Conservation (phyloP, 139 green algal genomes). For the Helicosporidium sp. region DNA sequence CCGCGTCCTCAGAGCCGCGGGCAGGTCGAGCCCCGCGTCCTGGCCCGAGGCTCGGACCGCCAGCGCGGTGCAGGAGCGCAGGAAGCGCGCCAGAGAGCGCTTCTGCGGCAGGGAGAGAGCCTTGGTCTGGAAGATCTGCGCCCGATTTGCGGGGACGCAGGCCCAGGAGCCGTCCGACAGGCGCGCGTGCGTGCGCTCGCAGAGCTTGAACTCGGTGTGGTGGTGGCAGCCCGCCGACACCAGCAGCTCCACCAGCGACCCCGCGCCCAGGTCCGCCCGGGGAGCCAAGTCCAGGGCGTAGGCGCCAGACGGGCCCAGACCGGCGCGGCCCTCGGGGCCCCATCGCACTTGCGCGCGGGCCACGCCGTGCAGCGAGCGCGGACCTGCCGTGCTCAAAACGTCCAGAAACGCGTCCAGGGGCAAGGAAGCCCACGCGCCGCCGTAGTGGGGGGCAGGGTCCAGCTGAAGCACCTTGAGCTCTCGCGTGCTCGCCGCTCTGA, state of each 20-base stretch:
- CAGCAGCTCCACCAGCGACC: constrained; percentile 49
- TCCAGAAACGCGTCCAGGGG: constrained; percentile 8
- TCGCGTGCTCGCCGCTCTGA: constrained; percentile 36
- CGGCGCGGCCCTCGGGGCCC: background rate
- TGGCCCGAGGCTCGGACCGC: too few relatives aligned
- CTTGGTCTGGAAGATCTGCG: background rate
- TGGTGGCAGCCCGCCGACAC: constrained; percentile 45
- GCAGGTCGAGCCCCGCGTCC: background rate
- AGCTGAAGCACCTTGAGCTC: constrained; percentile 65
- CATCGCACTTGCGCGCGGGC: background rate
- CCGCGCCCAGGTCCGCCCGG: constrained; percentile 49
- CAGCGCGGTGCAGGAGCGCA: background rate
- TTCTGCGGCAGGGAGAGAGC: background rate
- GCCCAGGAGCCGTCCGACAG: background rate
- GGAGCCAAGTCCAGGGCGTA: constrained; percentile 43
- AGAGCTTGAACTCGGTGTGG: constrained; percentile 74
- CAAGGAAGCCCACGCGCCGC: constrained; percentile 39
- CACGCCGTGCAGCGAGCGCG: constrained; percentile 4
- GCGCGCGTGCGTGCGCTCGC: constrained; percentile 30
- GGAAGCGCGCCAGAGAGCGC: background rate
- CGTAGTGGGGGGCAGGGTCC: constrained; percentile 50
- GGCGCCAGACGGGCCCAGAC: background rate
- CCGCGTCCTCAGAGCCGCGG: too few relatives aligned
- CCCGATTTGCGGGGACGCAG: background rate
- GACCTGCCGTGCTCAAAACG: too few relatives aligned